phyloP scores from a whole-genome alignment of 73 alveolate genomes.

The Paraurostyla sp. region DNA sequence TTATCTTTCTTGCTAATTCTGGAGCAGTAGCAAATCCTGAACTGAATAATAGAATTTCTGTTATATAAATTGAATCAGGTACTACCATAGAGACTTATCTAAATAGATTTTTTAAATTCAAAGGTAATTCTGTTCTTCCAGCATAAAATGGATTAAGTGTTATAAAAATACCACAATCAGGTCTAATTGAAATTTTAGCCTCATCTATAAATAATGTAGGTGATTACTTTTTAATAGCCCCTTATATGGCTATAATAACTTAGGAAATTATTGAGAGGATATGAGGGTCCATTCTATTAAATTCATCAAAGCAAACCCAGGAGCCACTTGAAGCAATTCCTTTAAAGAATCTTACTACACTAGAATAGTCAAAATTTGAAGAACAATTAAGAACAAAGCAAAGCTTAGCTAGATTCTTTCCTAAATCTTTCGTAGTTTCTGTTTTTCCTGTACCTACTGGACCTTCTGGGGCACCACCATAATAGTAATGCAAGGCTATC shows the following conservation, averaged over 20 bases:
- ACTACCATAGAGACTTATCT: constrained; percentile 90
- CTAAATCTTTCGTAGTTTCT: constrained; percentile 92
- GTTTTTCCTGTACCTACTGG: constrained; percentile 97
- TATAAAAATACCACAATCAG: constrained; percentile 83
- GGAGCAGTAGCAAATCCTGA: constrained; percentile 86
- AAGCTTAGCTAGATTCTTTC: constrained; percentile 86
- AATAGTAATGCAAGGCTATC: constrained; percentile 88
- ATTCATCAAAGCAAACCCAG: constrained; percentile 81
- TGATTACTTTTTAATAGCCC: constrained; percentile 80
- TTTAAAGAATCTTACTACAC: constrained; percentile 90
- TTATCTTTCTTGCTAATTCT: constrained; percentile 82
- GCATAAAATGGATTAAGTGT: constrained; percentile 92
- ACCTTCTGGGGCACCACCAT: constrained; percentile 98
- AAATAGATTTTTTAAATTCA: constrained; percentile 86
- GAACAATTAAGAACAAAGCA: constrained; percentile 94
- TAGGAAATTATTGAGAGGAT: constrained; percentile 98
- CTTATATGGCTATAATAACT: constrained; percentile 95
- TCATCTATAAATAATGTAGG: constrained; percentile 68
- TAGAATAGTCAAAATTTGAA: constrained; percentile 84
- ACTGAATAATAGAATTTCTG: constrained; percentile 86
- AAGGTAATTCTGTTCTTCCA: constrained; percentile 92
- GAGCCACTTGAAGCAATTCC: constrained; percentile 94
- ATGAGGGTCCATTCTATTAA: constrained; percentile 87
- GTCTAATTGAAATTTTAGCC: constrained; percentile 11
- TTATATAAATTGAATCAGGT: constrained; percentile 86